phyloP scores from a whole-genome alignment of 1,284 basidiomycete species.

The Trichosporon asahii region DNA sequence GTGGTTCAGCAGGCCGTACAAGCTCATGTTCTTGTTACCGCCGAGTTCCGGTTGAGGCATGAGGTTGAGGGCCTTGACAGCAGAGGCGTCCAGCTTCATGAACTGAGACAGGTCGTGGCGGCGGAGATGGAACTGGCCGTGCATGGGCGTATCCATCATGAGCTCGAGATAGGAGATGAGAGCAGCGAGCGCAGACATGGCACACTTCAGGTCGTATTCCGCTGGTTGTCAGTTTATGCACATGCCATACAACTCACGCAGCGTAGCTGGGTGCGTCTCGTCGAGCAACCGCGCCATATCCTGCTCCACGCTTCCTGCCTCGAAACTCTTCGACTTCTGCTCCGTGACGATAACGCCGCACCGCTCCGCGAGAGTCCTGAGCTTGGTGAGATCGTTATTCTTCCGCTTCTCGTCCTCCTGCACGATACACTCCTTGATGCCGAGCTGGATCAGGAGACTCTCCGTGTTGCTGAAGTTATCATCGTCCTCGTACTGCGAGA shows the following conservation, averaged over 20 bases:
- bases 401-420: slow-evolving; percentile 56
- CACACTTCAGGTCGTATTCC: slow-evolving; percentile 72
- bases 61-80: slow-evolving; percentile 83
- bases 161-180: slow-evolving; percentile 80
- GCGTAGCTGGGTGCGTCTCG: slow-evolving; percentile 53
- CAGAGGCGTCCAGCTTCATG: slow-evolving; percentile 94
- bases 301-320: slow-evolving; percentile 72
- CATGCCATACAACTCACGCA: slow-evolving; percentile 52
- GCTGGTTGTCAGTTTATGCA: slow-evolving; percentile 55
- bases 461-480: slow-evolving; percentile 95
- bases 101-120: slow-evolving; percentile 91
- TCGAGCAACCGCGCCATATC: slow-evolving; percentile 76
- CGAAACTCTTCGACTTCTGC: slow-evolving; percentile 80
- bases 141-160: slow-evolving; percentile 75
- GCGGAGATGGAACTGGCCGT: slow-evolving; percentile 73
- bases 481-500: slow-evolving; percentile 90
- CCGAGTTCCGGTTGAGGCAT: slow-evolving; percentile 66
- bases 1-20: slow-evolving; percentile 86
- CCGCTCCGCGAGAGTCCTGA: slow-evolving; percentile 78
- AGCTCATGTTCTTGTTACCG: slow-evolving; percentile 70
- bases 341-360: slow-evolving; percentile 90
- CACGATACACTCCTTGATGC: slow-evolving; percentile 83
- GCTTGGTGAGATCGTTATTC: slow-evolving; percentile 81
- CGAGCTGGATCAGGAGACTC: slow-evolving; percentile 91
- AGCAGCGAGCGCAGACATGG: slow-evolving; percentile 76